Base-by-base conservation (phyloP, 2,329 filamentous ascomycete species). In the Diaporthe ampelina region DNA sequence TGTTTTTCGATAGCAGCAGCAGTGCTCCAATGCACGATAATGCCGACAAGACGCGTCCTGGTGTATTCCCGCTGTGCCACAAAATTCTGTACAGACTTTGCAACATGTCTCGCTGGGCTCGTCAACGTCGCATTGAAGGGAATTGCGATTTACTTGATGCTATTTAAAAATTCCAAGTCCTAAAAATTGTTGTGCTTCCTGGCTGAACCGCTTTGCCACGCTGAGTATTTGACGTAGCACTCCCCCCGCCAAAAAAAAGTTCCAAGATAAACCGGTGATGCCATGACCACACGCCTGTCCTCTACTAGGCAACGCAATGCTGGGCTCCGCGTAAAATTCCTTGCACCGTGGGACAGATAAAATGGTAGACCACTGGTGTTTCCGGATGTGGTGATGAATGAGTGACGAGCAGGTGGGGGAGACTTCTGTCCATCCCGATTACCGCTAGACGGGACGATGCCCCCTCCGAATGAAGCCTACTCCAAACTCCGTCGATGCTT, bases 401-500 rank as follows among this genome's bases (percentile, higher is more conserved):
- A 54, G 57, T 24, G 70, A 61, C 48, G 37, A 40, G 63, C 59
- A 63, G 57, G 40, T 24, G 48, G 57, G 45, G 57, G 32, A 72
- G 56, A 40, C 69, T 19, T 24, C 35, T 32, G 57, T 26, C 57
- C 37, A 43, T 61, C 70, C 70, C 57, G 24, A 13, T 54, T 54
- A 35, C 57, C 40, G 70, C 57, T 24, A 35, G 32, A 37, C 29
- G 56, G 50, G 45, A 61, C 35, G 48, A 63, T 29, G 35, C 7
- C 57, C 57, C 45, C 29, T 56, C 29, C n/a, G 35, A 35, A 40
- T 45, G 57, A 63, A 63, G 70, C 57, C 57, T n/a, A 72, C 70
- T 63, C 70, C 58, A 43, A 72, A 72, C 70, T 63, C 70, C 70
- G 35, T 19, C 48, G 40, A 72, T 72, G 70, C 70, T 72, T 56